These are phyloP conservation scores for Brassica juncea DNA, from an alignment of 345 rosid genomes.

Conservation along the genomic window DNA sequence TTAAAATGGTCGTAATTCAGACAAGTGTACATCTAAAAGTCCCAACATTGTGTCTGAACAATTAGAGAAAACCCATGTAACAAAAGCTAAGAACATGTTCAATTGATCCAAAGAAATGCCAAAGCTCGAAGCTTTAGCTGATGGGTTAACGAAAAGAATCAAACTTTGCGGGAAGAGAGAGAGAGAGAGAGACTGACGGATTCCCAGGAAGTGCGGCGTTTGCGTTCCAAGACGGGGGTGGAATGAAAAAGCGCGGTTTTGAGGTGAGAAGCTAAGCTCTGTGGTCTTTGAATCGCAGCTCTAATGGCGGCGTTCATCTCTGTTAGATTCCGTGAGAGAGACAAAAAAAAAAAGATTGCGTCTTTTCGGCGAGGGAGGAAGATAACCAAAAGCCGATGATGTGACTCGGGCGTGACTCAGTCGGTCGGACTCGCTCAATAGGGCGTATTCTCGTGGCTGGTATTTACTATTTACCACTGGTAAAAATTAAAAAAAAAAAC, in stretches of 20 bases:
- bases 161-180: not conserved
- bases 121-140: slow-evolving; percentile 27
- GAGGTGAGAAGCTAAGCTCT: slow-evolving; percentile 28
- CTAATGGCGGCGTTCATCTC: slow-evolving; percentile 48
- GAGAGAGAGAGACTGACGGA: slow-evolving; percentile 41
- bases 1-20: not conserved
- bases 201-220: slow-evolving; percentile 47
- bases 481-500: not conserved
- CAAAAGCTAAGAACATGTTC: not conserved
- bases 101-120: not conserved
- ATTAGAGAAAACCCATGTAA: not conserved
- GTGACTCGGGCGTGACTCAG: slow-evolving; percentile 43
- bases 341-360: slow-evolving; percentile 2
- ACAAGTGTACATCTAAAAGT: not conserved
- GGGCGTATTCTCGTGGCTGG: not conserved
- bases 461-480: slow-evolving; percentile 4
- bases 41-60: slow-evolving; percentile 10
- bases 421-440: not conserved
- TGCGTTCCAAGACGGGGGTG: slow-evolving; percentile 66
- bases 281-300: slow-evolving; percentile 47
- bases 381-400: slow-evolving; percentile 11
- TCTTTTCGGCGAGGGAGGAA: slow-evolving; percentile 17
- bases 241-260: slow-evolving; percentile 59
- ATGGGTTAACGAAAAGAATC: not conserved
- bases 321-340: slow-evolving; percentile 4